A percentile compares a stretch with the other conserved stretches of the same genome.
Conservation (phyloP, 495 filamentous ascomycete genomes). For the Aspergillus egyptiacus region DNA sequence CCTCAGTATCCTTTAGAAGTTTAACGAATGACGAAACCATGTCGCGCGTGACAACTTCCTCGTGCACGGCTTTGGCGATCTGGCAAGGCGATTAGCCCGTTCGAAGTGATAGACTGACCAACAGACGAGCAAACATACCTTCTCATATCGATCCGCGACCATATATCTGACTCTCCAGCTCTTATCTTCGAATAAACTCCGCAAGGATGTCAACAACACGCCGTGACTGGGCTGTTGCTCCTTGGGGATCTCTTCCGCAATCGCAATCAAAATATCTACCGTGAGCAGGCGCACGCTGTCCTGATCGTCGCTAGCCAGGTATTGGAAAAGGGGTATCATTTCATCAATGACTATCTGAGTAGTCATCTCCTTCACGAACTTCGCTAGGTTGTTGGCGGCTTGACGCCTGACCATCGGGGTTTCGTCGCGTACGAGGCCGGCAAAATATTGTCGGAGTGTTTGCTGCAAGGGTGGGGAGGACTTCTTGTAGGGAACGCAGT, state of each 20-base stretch:
- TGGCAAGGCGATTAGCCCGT: slow-evolving; percentile 31
- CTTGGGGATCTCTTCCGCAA: slow-evolving; percentile 95
- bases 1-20: slow-evolving; percentile 92
- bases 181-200: slow-evolving; percentile 94
- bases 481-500: slow-evolving; percentile 85
- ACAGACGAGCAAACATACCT: slow-evolving; percentile 48
- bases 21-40: slow-evolving; percentile 96
- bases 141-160: slow-evolving; percentile 97
- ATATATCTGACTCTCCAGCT: slow-evolving; percentile 99
- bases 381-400: slow-evolving; percentile 90
- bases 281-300: slow-evolving; percentile 95
- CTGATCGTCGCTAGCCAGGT: slow-evolving; percentile 90
- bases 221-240: slow-evolving; percentile 96
- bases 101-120: not conserved
- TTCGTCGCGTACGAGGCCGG: slow-evolving; percentile 90
- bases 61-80: slow-evolving; percentile 97
- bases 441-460: slow-evolving; percentile 81
- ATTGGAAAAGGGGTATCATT: slow-evolving; percentile 98
- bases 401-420: slow-evolving; percentile 98
- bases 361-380: slow-evolving; percentile 95
- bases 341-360: slow-evolving; percentile 86
- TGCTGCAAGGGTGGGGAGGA: slow-evolving; percentile 79
- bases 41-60: slow-evolving; percentile 90
- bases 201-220: slow-evolving; percentile 80
- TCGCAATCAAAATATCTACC: slow-evolving; percentile 91